A percentile compares a stretch with the other conserved stretches of the same genome.
Conservation (phyloP, 2,329 filamentous ascomycete species). For the Talaromyces albobiverticillius region DNA sequence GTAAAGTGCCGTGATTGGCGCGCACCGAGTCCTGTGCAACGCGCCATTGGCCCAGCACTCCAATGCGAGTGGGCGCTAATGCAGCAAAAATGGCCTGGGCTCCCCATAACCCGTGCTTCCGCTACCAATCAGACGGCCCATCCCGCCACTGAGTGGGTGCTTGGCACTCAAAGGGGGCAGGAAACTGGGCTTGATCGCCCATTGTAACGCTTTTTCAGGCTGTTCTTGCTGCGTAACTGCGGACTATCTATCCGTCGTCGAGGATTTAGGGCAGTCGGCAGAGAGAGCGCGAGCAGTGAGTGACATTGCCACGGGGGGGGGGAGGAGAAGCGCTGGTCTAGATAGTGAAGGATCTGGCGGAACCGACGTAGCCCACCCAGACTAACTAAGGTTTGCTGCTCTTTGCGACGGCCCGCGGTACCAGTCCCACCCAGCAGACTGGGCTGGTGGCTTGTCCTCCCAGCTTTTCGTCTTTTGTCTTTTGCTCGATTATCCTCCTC, state of each 20-base stretch:
- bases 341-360: neutral
- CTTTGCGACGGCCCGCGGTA: slow-evolving; percentile 5
- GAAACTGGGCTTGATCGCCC: too few species aligned
- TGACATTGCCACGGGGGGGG: too few species aligned
- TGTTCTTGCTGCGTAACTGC: neutral
- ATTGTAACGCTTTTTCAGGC: neutral
- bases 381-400: too few species aligned
- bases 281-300: too few species aligned
- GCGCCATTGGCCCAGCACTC: neutral
- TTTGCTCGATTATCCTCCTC: neutral
- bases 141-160: too few species aligned
- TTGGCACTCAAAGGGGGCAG: too few species aligned
- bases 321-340: neutral
- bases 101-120: neutral
- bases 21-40: neutral
- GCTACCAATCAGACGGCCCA: neutral
- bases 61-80: neutral
- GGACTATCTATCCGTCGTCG: too few species aligned
- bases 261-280: too few species aligned
- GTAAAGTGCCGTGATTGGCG: neutral
- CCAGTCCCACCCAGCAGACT: too few species aligned
- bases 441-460: too few species aligned
- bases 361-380: neutral
- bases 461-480: neutral
- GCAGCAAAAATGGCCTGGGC: neutral